Base-by-base conservation (phyloP, 2,329 filamentous ascomycete genomes). In the Alternaria arbusti region DNA sequence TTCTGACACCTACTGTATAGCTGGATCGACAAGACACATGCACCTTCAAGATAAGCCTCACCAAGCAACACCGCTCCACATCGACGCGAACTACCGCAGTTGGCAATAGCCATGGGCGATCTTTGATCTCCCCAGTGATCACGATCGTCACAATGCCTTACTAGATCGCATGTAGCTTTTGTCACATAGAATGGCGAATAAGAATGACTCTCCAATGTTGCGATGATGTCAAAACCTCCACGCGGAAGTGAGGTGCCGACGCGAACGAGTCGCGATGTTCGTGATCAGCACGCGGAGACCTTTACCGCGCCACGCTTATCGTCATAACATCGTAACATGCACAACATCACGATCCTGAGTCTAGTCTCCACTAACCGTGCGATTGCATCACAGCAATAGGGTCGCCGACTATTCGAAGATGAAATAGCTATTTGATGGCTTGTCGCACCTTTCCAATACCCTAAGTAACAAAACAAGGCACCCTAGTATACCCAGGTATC, bases 41-140 rank as follows among this genome's bases (percentile, higher is more conserved):
- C 1, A 9, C 0, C 1, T 9, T 5, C 0, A 1, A n/a, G 15
- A 40, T 40, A 40, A 40, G 36, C 36, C 0, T 11, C 9, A 1
- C 8, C n/a, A 17, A 40, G 36, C 36, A 40, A 1, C 36, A 40
- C 5, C 9, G n/a, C 36, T 17, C 36, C 36, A 40, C 36, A 17
- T 40, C 36, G 36, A 6, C 9, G 36, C 36, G 36, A 17, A 40
- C n/a, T 40, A 11, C 36, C n/a, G n/a, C 1, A 17, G 2, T 2
- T 17, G 5, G 36, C n/a, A 40, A 17, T 2, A 3, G 0, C n/a
- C 4, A 6, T 2, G 1, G 5, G 2, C 36, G 15, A 40, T 40
- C 36, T n/a, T 5, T 17, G 36, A 40, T 17, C 15, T 40, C 9
- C 36, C 4, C n/a, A 40, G 4, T 17, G 1, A 17, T 40, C 36